A percentile compares a stretch with the other conserved stretches of the same genome.
These are phyloP conservation scores for Malassezia sp. DNA, from an alignment of 1,284 basidiomycete species.

Conservation along the genomic window DNA sequence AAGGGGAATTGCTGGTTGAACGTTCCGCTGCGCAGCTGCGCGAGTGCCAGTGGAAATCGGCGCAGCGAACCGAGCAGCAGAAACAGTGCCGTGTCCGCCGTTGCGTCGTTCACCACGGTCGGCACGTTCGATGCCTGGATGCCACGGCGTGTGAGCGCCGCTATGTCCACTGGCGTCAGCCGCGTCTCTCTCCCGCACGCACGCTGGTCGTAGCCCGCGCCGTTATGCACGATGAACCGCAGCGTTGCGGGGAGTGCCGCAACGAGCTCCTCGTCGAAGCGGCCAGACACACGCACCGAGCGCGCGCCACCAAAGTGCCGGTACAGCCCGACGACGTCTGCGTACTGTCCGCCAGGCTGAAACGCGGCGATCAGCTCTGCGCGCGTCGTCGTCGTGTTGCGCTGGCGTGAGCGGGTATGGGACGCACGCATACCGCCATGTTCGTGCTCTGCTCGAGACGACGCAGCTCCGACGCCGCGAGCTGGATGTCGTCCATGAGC, in stretches of 20 bases:
- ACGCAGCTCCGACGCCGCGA: conserved; percentile 23
- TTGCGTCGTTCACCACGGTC: conserved; percentile 34
- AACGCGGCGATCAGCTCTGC: conserved; percentile 24
- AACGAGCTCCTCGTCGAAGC: conserved; percentile 33
- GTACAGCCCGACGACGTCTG: conserved; percentile 65
- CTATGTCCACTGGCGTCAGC: conserved; percentile 26
- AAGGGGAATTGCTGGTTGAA: conserved; percentile 34
- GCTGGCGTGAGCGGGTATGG: background rate
- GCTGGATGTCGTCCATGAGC: conserved; percentile 32
- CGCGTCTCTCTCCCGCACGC: background rate
- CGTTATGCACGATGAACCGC: conserved; percentile 37
- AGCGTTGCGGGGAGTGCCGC: conserved; percentile 21
- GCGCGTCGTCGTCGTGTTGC: conserved; percentile 12
- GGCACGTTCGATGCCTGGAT: conserved; percentile 39
- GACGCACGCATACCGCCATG: conserved; percentile 17
- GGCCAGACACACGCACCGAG: conserved; percentile 23
- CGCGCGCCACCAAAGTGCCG: conserved; percentile 54
- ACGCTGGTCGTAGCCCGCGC: conserved; percentile 38
- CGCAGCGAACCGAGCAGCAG: conserved; percentile 33
- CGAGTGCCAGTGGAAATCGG: conserved; percentile 25
- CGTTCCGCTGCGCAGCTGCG: conserved; percentile 18
- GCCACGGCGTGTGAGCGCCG: conserved; percentile 18
- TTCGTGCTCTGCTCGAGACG: conserved; percentile 20
- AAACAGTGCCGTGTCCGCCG: conserved; percentile 35
- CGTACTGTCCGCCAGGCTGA: conserved; percentile 50